phyloP scores from a whole-genome alignment of 805 yeast genomes.

The Ogataea salicorniae region DNA sequence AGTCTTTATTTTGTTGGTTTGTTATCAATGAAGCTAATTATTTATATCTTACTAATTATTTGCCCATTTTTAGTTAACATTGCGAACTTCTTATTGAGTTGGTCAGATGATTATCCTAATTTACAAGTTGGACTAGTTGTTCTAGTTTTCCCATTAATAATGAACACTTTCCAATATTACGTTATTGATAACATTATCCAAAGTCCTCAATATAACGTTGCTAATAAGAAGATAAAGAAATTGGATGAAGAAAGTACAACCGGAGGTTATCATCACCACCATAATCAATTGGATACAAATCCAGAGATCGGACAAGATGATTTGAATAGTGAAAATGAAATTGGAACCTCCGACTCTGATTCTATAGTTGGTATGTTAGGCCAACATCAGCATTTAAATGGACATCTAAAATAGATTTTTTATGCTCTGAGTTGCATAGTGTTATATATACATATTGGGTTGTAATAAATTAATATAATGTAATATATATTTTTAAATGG shows the following conservation, averaged over 20 bases:
- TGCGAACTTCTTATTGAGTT: constrained; percentile 71
- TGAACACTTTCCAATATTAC: constrained; percentile 70
- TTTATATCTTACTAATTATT: constrained; percentile 51
- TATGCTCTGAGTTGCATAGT: no score
- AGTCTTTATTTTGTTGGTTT: constrained; percentile 60
- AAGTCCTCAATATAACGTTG: constrained; percentile 38
- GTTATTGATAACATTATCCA: constrained; percentile 72
- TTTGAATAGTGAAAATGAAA: no score
- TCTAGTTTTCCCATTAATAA: constrained; percentile 69
- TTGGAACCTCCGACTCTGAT: no score
- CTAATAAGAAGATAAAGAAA: constrained; percentile 13
- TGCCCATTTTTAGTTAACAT: constrained; percentile 65
- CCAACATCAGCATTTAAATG: no score
- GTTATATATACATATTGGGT: no score
- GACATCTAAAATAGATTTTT: no score
- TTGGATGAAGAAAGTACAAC: constrained; percentile 4
- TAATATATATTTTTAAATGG: no score
- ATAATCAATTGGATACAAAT: background rate
- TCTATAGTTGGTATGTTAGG: no score
- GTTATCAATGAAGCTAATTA: constrained; percentile 50
- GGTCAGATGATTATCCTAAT: constrained; percentile 77
- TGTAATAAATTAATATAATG: no score
- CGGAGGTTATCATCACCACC: background rate
- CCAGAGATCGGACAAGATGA: background rate
- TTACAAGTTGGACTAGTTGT: constrained; percentile 84